phyloP scores from a whole-genome alignment of 2,329 filamentous ascomycete genomes.

The Penicillium sp. region DNA sequence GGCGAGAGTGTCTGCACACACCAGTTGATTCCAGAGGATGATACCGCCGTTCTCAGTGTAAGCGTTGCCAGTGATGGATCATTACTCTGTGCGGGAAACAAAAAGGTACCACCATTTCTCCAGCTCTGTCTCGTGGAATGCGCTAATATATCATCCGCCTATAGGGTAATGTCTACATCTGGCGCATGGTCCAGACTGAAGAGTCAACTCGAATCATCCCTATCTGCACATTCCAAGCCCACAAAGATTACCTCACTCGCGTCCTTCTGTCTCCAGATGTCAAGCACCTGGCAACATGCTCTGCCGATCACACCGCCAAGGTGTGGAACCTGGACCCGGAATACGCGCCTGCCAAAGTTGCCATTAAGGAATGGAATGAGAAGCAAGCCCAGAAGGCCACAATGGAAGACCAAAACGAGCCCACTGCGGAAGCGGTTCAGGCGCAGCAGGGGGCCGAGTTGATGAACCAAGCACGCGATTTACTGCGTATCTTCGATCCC shows the following conservation, averaged over 20 bases:
- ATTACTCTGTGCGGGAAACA: conserved; percentile 90
- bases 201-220: conserved; percentile 83
- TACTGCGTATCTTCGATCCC: conserved; percentile 29
- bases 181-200: conserved; percentile 82
- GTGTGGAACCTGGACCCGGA: conserved; percentile 92
- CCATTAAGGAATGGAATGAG: conserved; percentile 25
- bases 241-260: conserved; percentile 89
- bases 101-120: conserved; percentile 57
- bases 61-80: conserved; percentile 94
- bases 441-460: conserved; percentile 17
- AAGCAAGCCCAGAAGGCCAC: conserved; percentile 16
- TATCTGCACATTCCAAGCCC: conserved; percentile 83
- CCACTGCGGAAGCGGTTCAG: conserved; percentile 14
- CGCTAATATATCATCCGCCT: background rate
- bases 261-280: conserved; percentile 90
- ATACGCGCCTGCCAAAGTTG: conserved; percentile 42
- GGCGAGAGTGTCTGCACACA: conserved; percentile 97
- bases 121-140: background rate
- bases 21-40: conserved; percentile 93
- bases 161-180: conserved; percentile 95
- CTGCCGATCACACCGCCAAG: conserved; percentile 88
- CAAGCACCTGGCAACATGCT: conserved; percentile 90
- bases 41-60: conserved; percentile 88
- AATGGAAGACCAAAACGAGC: conserved; percentile 9
- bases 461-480: conserved; percentile 21